Evolutionary conservation across 768 basidiomycete genomes (phyloP).

Genomic region (Erythrobasidium yunnanense): DNA sequence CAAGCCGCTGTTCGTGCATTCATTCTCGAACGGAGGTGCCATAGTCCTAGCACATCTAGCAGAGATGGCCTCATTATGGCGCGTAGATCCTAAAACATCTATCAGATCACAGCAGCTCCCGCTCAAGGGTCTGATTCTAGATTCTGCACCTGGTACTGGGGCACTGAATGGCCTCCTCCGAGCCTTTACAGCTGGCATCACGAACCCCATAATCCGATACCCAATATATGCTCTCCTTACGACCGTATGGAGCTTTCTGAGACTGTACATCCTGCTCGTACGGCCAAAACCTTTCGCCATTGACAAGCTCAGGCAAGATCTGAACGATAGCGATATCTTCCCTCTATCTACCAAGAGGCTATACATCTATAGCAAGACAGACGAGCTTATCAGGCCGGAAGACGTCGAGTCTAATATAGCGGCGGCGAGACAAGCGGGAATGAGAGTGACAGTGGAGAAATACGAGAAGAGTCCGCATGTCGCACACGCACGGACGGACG

Average conservation of each 20-base stretch:
- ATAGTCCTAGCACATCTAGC: neutral
- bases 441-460: neutral
- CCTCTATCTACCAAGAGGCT: neutral
- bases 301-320: neutral
- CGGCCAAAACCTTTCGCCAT: neutral
- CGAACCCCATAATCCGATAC: neutral
- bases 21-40: conserved; percentile 21
- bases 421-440: neutral
- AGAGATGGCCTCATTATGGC: neutral
- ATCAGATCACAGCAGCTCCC: neutral
- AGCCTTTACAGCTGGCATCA: conserved; percentile 6
- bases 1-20: neutral
- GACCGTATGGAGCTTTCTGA: neutral
- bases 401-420: conserved; percentile 18
- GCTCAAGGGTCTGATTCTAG: neutral
- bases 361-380: conserved; percentile 15
- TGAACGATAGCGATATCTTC: neutral
- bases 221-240: neutral
- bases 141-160: conserved; percentile 16
- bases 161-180: neutral
- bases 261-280: neutral
- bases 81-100: neutral
- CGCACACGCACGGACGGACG: conserved; percentile 9
- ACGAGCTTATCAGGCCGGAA: neutral
- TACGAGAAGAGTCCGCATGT: conserved; percentile 26